Evolutionary conservation across 2,329 filamentous ascomycete species (phyloP).

Genomic region (Fusarium fracticaudum): DNA sequence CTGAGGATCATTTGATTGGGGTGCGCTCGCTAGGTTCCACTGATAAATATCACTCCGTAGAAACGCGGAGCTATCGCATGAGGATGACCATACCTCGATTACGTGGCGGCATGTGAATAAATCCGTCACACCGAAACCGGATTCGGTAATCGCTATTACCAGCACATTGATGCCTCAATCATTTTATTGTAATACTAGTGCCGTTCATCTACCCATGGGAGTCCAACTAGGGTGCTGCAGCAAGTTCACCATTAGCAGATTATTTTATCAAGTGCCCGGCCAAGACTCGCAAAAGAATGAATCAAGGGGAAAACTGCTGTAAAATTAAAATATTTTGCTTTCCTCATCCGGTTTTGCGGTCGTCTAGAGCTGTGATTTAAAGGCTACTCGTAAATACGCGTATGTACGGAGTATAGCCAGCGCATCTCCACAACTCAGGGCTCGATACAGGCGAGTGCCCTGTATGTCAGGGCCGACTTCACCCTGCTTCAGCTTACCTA

Average conservation of each 20-base stretch:
- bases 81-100: neutral
- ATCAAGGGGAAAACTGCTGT: accelerated
- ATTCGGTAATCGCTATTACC: accelerated
- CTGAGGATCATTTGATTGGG: neutral
- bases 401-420: too few species aligned
- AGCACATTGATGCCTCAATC: accelerated
- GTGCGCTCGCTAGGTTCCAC: accelerated
- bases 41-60: neutral
- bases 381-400: accelerated
- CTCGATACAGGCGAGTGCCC: neutral
- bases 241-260: too few species aligned
- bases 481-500: neutral
- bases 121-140: neutral
- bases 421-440: neutral
- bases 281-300: too few species aligned
- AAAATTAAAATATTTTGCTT: too few species aligned
- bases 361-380: accelerated
- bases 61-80: neutral
- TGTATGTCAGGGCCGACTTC: neutral
- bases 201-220: neutral
- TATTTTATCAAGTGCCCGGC: too few species aligned
- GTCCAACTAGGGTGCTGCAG: too few species aligned
- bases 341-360: neutral
- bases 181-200: accelerated
- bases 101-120: neutral